These are phyloP conservation scores for Lachnellula subtilissima DNA, from an alignment of 2,329 filamentous ascomycete species.

Conservation along the genomic window DNA sequence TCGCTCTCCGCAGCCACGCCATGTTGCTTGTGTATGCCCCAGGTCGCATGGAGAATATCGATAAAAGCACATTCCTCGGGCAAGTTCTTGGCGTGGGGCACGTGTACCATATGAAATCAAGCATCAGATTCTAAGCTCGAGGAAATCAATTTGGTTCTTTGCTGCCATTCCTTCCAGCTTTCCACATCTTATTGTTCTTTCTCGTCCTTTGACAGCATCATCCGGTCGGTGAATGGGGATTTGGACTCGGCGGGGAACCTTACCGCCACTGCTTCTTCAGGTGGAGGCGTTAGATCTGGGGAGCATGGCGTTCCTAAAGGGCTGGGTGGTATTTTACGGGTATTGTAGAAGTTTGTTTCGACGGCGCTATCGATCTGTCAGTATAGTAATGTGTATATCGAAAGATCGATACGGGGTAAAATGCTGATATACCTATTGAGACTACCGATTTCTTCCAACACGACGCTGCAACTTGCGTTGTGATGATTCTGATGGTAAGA, in stretches of 20 bases:
- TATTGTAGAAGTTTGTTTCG: neutral
- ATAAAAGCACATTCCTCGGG: neutral
- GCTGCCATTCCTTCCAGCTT: neutral
- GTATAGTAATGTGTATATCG: neutral
- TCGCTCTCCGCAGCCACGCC: neutral
- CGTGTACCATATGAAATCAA: no score
- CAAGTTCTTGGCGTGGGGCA: neutral
- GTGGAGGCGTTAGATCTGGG: neutral
- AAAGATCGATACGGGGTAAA: conserved; percentile 7
- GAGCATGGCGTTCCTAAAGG: neutral
- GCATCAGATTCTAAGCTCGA: no score
- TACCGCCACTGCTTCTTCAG: neutral
- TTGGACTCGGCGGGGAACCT: neutral
- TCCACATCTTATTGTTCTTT: neutral
- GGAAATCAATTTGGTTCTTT: no score
- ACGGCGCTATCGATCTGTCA: neutral
- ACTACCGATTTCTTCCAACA: conserved; percentile 3
- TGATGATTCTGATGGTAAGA: conserved; percentile 22
- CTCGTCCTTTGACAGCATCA: neutral
- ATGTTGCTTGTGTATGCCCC: neutral
- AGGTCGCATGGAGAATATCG: neutral
- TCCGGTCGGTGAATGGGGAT: neutral
- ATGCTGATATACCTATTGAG: conserved; percentile 4
- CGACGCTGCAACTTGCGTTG: conserved; percentile 13
- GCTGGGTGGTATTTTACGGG: neutral